Conservation (phyloP, 352 stramenopile genomes). For the Blastocystis sp. region DNA sequence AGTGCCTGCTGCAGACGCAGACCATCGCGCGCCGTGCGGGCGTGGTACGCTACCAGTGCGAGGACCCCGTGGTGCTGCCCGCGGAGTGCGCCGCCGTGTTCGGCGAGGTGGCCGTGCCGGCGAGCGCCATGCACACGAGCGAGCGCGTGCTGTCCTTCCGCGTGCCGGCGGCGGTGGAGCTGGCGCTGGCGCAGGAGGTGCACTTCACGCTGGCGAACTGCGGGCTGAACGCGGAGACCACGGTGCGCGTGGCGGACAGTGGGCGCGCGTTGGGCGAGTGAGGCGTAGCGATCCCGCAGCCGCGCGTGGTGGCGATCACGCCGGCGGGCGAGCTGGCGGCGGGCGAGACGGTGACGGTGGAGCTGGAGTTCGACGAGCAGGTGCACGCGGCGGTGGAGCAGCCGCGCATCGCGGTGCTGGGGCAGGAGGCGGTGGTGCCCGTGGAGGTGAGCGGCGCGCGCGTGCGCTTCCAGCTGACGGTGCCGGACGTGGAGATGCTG, state of each 20-base stretch:
- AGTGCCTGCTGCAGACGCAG: not conserved
- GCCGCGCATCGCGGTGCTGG: too few relatives aligned
- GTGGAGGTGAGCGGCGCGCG: not conserved
- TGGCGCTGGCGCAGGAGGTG: not conserved
- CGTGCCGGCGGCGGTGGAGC: not conserved
- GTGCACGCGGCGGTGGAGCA: not conserved
- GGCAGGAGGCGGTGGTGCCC: not conserved
- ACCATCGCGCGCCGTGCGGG: not conserved
- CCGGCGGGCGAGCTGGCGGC: not conserved
- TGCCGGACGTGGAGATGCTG: too few relatives aligned
- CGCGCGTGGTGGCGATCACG: not conserved
- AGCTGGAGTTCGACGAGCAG: too few relatives aligned
- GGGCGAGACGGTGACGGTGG: not conserved
- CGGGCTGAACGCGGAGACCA: not conserved
- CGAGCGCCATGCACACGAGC: not conserved
- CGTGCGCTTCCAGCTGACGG: too few relatives aligned
- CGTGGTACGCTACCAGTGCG: conserved; percentile 3
- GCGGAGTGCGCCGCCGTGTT: not conserved
- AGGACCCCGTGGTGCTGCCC: not conserved
- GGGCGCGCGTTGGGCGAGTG: not conserved
- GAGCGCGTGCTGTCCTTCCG: not conserved
- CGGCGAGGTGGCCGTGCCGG: not conserved
- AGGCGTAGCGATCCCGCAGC: conserved; percentile 18
- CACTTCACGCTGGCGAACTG: not conserved
- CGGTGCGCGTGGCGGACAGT: not conserved